Percentiles rank a stretch among this genome's conserved stretches.
These are phyloP conservation scores for Effrenium voratum DNA, from an alignment of 73 alveolate species.

Conservation along the genomic window DNA sequence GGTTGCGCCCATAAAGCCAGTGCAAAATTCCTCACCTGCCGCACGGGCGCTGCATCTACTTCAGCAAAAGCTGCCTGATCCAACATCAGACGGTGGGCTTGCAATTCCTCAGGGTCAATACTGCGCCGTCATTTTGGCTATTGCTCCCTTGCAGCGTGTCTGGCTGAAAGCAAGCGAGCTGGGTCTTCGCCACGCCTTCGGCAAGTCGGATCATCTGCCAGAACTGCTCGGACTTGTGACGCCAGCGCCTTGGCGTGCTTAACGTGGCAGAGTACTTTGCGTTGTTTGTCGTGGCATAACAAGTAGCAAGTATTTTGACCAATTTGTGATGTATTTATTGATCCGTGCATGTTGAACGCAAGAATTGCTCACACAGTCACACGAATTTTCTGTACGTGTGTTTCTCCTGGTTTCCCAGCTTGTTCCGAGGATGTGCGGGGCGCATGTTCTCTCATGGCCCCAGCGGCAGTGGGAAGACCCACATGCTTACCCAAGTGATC, in stretches of 20 bases:
- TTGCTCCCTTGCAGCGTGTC: neutral
- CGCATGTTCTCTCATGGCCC: constrained; percentile 28
- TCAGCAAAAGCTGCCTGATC: neutral
- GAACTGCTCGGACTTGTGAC: neutral
- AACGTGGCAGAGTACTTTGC: no score
- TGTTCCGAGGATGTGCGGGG: constrained; percentile 6
- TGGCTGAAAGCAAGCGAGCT: neutral
- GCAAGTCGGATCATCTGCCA: neutral
- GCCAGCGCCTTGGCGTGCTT: neutral
- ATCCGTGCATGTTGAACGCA: no score
- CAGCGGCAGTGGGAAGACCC: constrained; percentile 48
- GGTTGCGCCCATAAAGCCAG: no score
- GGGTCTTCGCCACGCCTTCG: neutral
- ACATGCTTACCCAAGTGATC: constrained; percentile 11
- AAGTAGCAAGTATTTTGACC: no score
- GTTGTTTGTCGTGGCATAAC: no score
- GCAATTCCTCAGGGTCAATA: neutral
- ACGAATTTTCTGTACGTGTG: no score
- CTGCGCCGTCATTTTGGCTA: neutral
- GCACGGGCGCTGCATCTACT: neutral
- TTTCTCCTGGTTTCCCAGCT: no score
- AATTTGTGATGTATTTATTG: no score
- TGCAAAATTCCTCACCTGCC: neutral
- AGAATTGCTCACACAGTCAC: no score
- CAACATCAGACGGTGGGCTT: neutral